Evolutionary conservation across 306 rosid species (phyloP), one percentile per base, ranked within the genome.

Genomic region (Geum urbanum): DNA sequence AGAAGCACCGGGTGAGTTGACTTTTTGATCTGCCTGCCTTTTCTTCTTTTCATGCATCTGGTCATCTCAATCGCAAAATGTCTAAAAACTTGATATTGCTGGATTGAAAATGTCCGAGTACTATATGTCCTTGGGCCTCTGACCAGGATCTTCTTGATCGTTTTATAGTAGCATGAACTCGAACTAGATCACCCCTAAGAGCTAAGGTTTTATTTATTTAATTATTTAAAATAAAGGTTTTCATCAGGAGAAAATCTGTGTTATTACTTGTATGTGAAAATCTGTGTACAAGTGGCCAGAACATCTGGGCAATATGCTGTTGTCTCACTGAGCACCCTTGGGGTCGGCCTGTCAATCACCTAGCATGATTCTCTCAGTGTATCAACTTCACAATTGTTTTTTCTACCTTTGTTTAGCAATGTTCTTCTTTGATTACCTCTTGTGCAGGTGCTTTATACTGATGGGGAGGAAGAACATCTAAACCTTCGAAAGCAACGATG

Each of bases 1-100:
- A 78, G 78, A 87, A 69, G 77, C 90, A 91, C 83, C 61, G 73
- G 90, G 96, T 89, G 80, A 78, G 82, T 69, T 76, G 58, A 14
- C 46, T 69, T 75, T 66, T 15, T 39, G 57, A 22, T 73, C 52
- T 55, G 9, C 50, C 44, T 56, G 11, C 9, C 44, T 40, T 50
- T n/a, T 39, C 50, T 12, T 54, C 18, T 39, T 71, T 52, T 68
- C 6, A 27, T 58, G n/a, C 44, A 19, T 12, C 35, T 32, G 4
- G 40, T 58, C 44, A 27, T 80, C 52, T 22, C 27, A 66, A 24
- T 45, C 39, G 1, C 8, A 59, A 7, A 40, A 48, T 70, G 14
- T 46, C n/a, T 53, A 40, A 41, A 53, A 54, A 73, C 37, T 40
- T 16, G 12, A 24, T 9, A 24, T 12, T 1, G 22, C 22, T 48